These are phyloP conservation scores for Paulownia fortunei DNA, from an alignment of 257 asterid genomes.

Conservation along the genomic window DNA sequence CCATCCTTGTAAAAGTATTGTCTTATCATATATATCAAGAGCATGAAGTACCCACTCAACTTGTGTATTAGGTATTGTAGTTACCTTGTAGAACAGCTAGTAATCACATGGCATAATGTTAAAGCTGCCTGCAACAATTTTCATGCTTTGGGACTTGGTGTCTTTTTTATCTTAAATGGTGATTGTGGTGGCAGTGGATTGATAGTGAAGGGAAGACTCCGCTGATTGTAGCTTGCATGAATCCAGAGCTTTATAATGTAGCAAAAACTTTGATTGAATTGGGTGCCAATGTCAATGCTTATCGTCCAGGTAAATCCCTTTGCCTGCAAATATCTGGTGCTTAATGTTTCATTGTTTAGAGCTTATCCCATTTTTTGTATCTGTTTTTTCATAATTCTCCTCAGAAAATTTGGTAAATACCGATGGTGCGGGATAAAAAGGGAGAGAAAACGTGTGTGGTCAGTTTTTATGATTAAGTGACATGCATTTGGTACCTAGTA, in stretches of 20 bases:
- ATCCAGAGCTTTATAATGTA: conserved; percentile 65
- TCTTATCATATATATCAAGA: neutral
- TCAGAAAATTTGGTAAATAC: neutral
- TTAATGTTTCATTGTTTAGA: neutral
- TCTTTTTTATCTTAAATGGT: conserved; percentile 15
- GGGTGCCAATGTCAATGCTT: conserved; percentile 94
- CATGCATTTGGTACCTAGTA: neutral
- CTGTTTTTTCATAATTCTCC: neutral
- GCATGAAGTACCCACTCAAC: neutral
- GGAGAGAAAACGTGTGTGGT: neutral
- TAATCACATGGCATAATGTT: neutral
- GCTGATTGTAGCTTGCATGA: conserved; percentile 79
- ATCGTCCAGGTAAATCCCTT: conserved; percentile 66
- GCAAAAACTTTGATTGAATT: conserved; percentile 83
- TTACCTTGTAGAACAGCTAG: neutral
- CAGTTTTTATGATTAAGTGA: neutral
- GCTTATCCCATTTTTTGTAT: neutral
- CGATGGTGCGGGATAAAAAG: neutral
- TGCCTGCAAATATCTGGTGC: conserved; percentile 14
- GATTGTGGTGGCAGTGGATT: conserved; percentile 72
- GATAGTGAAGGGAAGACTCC: conserved; percentile 95
- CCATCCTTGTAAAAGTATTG: neutral
- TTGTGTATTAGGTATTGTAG: neutral
- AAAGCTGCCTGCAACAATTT: neutral
- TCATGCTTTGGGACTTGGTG: neutral